These are phyloP conservation scores for Globisporangium nodosum DNA, from an alignment of 352 stramenopile species.

Conservation along the genomic window DNA sequence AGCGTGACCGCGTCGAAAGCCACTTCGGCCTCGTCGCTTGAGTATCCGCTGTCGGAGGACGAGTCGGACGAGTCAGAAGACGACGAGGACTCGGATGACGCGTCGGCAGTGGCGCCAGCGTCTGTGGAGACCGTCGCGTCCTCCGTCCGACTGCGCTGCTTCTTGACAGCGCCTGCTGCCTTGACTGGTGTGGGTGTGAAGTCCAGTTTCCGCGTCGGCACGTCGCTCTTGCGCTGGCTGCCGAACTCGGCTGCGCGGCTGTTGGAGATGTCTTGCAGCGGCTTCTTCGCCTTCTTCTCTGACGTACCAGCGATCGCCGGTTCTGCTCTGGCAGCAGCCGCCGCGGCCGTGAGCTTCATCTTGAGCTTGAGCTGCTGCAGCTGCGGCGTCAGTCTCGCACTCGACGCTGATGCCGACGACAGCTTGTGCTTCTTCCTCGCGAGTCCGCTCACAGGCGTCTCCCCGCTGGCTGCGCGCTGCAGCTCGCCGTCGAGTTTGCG, in stretches of 20 bases:
- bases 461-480: slow-evolving; percentile 7
- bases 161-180: slow-evolving; percentile 8
- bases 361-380: slow-evolving; percentile 13
- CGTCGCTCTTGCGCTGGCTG: background rate
- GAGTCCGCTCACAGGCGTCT: background rate
- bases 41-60: slow-evolving; percentile 19
- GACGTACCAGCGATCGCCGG: background rate
- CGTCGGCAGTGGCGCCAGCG: background rate
- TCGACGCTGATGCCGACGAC: background rate
- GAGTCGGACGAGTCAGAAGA: slow-evolving; percentile 23
- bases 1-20: slow-evolving; percentile 58
- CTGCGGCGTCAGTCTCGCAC: slow-evolving; percentile 5
- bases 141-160: slow-evolving; percentile 9
- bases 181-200: slow-evolving; percentile 37
- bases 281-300: slow-evolving; percentile 14
- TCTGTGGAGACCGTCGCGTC: slow-evolving; percentile 1
- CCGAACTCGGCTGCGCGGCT: slow-evolving; percentile 13
- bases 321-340: slow-evolving; percentile 6
- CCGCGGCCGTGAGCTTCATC: slow-evolving; percentile 13
- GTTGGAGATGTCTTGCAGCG: slow-evolving; percentile 44
- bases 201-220: slow-evolving; percentile 38
- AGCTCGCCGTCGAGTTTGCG: slow-evolving; percentile 21
- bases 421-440: slow-evolving; percentile 23
- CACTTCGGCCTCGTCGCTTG: slow-evolving; percentile 58
- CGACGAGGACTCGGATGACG: slow-evolving; percentile 3